Conservation (phyloP, 1,284 basidiomycete genomes). For the Caloboletus inedulis region DNA sequence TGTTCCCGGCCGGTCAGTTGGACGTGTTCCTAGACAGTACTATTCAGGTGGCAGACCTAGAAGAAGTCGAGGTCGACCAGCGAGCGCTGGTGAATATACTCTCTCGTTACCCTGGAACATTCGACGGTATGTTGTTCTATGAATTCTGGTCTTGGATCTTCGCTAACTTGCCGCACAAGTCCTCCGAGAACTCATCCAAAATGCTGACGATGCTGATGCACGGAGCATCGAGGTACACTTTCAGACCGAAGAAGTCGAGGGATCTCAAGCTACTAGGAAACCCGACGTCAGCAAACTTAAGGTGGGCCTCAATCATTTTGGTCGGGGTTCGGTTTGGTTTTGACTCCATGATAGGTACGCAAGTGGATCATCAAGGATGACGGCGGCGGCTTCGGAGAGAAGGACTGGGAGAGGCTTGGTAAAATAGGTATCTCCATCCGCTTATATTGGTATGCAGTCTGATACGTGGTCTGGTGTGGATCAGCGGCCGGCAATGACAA, state of each 20-base stretch:
- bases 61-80: conserved; percentile 20
- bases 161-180: conserved; percentile 40
- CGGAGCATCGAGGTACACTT: conserved; percentile 77
- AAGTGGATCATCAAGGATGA: conserved; percentile 86
- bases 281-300: conserved; percentile 1
- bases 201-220: conserved; percentile 92
- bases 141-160: not conserved
- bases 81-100: conserved; percentile 21
- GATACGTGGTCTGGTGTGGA: not conserved
- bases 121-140: conserved; percentile 11
- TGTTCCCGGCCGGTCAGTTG: not conserved
- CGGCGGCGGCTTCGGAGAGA: conserved; percentile 70
- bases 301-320: not conserved
- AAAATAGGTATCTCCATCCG: conserved; percentile 62
- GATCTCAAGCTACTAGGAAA: conserved; percentile 2
- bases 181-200: conserved; percentile 89
- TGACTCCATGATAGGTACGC: conserved; percentile 26
- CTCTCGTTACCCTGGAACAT: conserved; percentile 21
- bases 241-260: conserved; percentile 54
- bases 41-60: not conserved
- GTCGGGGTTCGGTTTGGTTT: not conserved
- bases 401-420: conserved; percentile 86
- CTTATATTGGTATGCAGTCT: not conserved
- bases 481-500: conserved; percentile 78
- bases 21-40: not conserved